A percentile compares a stretch with the other conserved stretches of the same genome.
Conservation (phyloP, 176 grass and related monocot genomes). For the Pharus latifolius region DNA sequence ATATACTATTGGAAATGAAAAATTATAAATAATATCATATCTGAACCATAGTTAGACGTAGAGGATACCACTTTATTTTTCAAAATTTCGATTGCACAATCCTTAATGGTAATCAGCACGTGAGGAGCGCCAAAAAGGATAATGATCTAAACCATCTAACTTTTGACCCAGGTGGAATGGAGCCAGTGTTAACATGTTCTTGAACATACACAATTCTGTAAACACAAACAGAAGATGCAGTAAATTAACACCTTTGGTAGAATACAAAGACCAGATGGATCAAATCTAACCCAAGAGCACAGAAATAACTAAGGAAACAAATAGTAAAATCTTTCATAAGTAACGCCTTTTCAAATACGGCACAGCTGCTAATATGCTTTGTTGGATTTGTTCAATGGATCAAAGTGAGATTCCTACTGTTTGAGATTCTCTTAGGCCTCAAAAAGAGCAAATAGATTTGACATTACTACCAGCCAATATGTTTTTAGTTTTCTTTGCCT, state of each 20-base stretch:
- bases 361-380: not conserved
- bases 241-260: not conserved
- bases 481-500: no score
- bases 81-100: no score
- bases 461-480: not conserved
- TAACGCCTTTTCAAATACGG: not conserved
- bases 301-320: no score
- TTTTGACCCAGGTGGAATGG: constrained; percentile 83
- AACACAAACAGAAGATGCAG: not conserved
- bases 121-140: no score
- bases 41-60: no score
- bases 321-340: not conserved
- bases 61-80: no score
- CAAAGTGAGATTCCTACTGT: not conserved
- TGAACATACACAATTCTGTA: constrained; percentile 76
- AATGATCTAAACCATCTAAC: constrained; percentile 87
- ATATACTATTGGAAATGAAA: no score
- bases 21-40: no score
- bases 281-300: not conserved
- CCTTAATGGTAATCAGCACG: no score
- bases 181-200: constrained; percentile 81
- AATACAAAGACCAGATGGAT: not conserved
- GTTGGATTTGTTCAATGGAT: not conserved
- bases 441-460: not conserved
- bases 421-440: not conserved